Evolutionary conservation across 1,139 yeast genomes (phyloP).

Genomic region (Meyerozyma athensensis): DNA sequence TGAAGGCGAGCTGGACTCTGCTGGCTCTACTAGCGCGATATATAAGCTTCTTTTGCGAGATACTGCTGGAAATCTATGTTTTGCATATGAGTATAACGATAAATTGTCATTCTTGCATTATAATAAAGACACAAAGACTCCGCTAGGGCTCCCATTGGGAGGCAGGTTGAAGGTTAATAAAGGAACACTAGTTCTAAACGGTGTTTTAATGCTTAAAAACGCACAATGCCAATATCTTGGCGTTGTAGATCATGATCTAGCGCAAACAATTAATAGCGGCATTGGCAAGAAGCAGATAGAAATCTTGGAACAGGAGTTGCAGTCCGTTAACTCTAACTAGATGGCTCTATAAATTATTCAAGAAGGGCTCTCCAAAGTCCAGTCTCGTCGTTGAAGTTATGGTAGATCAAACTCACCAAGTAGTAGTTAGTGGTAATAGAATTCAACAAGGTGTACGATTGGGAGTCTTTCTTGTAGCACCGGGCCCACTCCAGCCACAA

Average conservation of each 20-base stretch:
- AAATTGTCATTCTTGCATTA: slow-evolving; percentile 30
- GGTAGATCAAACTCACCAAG: slow-evolving; percentile 80
- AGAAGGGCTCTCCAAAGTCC: slow-evolving; percentile 70
- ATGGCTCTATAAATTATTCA: slow-evolving; percentile 3
- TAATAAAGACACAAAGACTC: slow-evolving; percentile 17
- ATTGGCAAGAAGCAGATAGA: slow-evolving; percentile 33
- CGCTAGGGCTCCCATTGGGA: slow-evolving; percentile 36
- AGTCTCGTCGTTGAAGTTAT: slow-evolving; percentile 69
- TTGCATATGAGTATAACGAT: slow-evolving; percentile 37
- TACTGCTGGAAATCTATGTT: slow-evolving; percentile 26
- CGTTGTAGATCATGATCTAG: slow-evolving; percentile 19
- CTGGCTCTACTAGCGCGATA: slow-evolving; percentile 13
- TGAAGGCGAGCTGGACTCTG: slow-evolving; percentile 19
- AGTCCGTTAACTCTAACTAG: background rate
- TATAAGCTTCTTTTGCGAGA: slow-evolving; percentile 36
- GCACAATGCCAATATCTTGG: slow-evolving; percentile 33
- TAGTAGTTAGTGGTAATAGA: slow-evolving; percentile 58
- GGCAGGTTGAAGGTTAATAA: slow-evolving; percentile 29
- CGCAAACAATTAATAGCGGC: slow-evolving; percentile 26
- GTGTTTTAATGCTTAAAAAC: slow-evolving; percentile 29
- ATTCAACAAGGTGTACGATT: slow-evolving; percentile 57
- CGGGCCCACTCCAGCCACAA: slow-evolving; percentile 93
- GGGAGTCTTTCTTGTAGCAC: slow-evolving; percentile 56
- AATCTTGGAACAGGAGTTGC: slow-evolving; percentile 21
- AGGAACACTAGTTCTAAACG: slow-evolving; percentile 31